Evolutionary conservation across 345 rosid genomes (phyloP).

Genomic region (Citrus mangshanensis): DNA sequence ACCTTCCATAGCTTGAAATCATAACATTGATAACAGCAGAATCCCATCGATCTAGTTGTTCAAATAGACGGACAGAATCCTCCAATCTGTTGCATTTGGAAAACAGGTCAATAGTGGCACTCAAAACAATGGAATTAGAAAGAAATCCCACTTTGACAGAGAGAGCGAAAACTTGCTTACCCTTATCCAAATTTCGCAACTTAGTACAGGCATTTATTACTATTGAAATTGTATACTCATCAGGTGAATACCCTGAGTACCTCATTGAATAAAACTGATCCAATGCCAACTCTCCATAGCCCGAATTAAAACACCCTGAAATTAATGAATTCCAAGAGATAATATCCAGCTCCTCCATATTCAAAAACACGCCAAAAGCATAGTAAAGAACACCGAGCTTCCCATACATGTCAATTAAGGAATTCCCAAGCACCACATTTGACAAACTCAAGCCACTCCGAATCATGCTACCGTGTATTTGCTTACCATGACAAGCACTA

Average conservation of each 20-base stretch:
- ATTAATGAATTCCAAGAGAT: constrained; percentile 77
- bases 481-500: constrained; percentile 49
- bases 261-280: constrained; percentile 48
- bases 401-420: constrained; percentile 66
- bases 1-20: constrained; percentile 55
- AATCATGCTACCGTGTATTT: constrained; percentile 58
- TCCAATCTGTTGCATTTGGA: constrained; percentile 80
- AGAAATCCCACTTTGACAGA: constrained; percentile 64
- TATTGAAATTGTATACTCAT: constrained; percentile 52
- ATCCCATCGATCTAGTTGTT: constrained; percentile 46
- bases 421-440: constrained; percentile 64
- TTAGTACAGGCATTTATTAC: constrained; percentile 43
- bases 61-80: constrained; percentile 59
- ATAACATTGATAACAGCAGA: constrained; percentile 51
- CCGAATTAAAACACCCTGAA: constrained; percentile 40
- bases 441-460: constrained; percentile 35
- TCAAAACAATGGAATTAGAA: constrained; percentile 58
- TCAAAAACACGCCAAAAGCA: constrained; percentile 48
- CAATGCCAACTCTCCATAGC: constrained; percentile 43
- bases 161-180: constrained; percentile 65
- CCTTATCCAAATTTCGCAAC: constrained; percentile 50
- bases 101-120: constrained; percentile 72
- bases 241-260: constrained; percentile 38
- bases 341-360: constrained; percentile 51
- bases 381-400: constrained; percentile 47